These are phyloP conservation scores for Melampsora medusae DNA, from an alignment of 1,284 basidiomycete species.

Conservation along the genomic window DNA sequence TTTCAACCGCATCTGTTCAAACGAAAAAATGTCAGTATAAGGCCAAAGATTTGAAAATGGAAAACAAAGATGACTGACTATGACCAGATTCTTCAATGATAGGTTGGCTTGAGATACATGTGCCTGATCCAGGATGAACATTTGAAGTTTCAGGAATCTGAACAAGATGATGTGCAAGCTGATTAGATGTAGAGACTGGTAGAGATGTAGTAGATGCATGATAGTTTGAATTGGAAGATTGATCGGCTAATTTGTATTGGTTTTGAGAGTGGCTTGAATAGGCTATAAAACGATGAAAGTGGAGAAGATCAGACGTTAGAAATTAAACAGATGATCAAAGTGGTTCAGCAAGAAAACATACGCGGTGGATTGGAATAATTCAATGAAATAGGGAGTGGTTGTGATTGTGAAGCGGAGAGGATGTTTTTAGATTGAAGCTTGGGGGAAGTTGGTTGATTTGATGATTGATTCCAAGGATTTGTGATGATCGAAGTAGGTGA, in stretches of 20 bases:
- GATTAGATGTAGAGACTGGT: conserved; percentile 5
- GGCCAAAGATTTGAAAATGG: not conserved
- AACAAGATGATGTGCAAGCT: conserved; percentile 13
- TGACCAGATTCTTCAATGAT: conserved; percentile 31
- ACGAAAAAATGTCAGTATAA: not conserved
- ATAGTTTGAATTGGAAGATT: not conserved
- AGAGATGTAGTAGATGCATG: not conserved
- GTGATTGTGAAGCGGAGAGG: too few species aligned
- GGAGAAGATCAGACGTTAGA: too few species aligned
- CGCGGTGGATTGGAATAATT: too few species aligned
- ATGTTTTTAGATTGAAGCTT: too few species aligned
- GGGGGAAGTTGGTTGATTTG: too few species aligned
- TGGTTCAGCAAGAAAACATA: too few species aligned
- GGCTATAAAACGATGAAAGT: not conserved
- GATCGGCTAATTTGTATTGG: conserved; percentile 11
- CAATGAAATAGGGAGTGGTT: too few species aligned
- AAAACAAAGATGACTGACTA: conserved; percentile 1
- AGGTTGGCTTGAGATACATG: conserved; percentile 3
- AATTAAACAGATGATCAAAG: too few species aligned
- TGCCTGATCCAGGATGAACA: conserved; percentile 2
- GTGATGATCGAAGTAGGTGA: too few species aligned
- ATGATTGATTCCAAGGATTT: too few species aligned
- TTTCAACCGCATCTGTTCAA: conserved; percentile 49
- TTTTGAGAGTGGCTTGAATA: not conserved
- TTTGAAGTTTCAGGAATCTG: conserved; percentile 26